Evolutionary conservation across 768 basidiomycete species (phyloP).

Genomic region (Tricholoma saponaceum): DNA sequence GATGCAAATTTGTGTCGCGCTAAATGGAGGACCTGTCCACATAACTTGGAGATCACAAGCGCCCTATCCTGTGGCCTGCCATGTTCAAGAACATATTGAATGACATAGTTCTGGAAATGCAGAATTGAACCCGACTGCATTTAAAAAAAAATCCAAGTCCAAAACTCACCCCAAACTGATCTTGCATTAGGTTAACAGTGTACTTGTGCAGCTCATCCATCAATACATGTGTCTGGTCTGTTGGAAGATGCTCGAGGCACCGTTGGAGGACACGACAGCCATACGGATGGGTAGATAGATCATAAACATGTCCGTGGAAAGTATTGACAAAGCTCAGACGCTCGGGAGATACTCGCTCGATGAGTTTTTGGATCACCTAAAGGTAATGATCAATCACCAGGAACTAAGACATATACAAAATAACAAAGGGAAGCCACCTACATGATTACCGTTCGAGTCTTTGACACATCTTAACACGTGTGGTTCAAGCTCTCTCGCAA

Average conservation of each 20-base stretch:
- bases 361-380: constrained; percentile 84
- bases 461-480: constrained; percentile 84
- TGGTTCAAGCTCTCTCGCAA: constrained; percentile 77
- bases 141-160: neutral
- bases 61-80: constrained; percentile 68
- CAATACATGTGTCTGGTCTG: constrained; percentile 61
- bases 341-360: constrained; percentile 76
- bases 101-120: constrained; percentile 81
- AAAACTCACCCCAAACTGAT: constrained; percentile 80
- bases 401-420: neutral
- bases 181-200: constrained; percentile 72
- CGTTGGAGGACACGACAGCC: constrained; percentile 95
- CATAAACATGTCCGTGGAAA: constrained; percentile 76
- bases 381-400: constrained; percentile 1
- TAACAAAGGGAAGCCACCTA: constrained; percentile 33
- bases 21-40: constrained; percentile 75
- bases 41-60: constrained; percentile 62
- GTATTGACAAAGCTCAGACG: constrained; percentile 69
- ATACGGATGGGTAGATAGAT: constrained; percentile 84
- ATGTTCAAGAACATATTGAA: constrained; percentile 88
- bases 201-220: constrained; percentile 80
- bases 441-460: constrained; percentile 93
- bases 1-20: constrained; percentile 91
- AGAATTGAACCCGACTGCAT: constrained; percentile 12
- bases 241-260: constrained; percentile 81